These are phyloP conservation scores for Naganishia cerealis DNA, from an alignment of 1,284 basidiomycete genomes.

Conservation along the genomic window DNA sequence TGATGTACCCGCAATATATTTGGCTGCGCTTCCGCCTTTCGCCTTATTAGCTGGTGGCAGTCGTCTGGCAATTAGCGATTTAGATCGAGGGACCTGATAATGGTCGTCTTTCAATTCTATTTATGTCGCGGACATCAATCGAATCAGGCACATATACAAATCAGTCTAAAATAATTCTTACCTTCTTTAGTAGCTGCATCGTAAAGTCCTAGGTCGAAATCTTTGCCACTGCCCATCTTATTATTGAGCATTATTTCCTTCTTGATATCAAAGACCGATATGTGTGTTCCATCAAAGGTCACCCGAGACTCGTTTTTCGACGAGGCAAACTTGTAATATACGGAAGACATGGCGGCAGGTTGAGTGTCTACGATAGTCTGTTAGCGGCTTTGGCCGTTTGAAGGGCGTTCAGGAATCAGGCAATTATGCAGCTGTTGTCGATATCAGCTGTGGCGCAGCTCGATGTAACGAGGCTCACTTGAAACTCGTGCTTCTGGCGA, in stretches of 20 bases:
- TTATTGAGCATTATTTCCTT: slow-evolving; percentile 96
- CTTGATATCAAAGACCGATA: slow-evolving; percentile 98
- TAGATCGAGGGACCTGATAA: slow-evolving; percentile 86
- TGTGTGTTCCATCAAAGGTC: slow-evolving; percentile 96
- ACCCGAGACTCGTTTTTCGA: slow-evolving; percentile 91
- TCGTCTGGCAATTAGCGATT: slow-evolving; percentile 88
- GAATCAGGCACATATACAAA: not conserved
- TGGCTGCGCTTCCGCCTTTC: slow-evolving; percentile 76
- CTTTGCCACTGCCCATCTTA: slow-evolving; percentile 88
- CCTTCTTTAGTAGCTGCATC: slow-evolving; percentile 85
- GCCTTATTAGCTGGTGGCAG: slow-evolving; percentile 68
- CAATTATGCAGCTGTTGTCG: not conserved
- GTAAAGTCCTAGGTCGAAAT: slow-evolving; percentile 89
- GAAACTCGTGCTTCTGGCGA: not conserved
- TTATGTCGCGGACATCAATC: not conserved
- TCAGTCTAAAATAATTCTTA: slow-evolving; percentile 51
- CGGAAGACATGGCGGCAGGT: slow-evolving; percentile 71
- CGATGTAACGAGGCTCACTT: not conserved
- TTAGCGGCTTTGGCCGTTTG: not conserved
- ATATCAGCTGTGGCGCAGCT: slow-evolving; percentile 4
- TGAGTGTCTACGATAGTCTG: not conserved
- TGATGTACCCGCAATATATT: slow-evolving; percentile 69
- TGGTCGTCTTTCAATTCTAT: slow-evolving; percentile 91
- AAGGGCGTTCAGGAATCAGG: not conserved
- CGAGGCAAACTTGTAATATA: slow-evolving; percentile 98